Conservation (phyloP, 179 eudicot genomes). For the Spinacia oleracea region DNA sequence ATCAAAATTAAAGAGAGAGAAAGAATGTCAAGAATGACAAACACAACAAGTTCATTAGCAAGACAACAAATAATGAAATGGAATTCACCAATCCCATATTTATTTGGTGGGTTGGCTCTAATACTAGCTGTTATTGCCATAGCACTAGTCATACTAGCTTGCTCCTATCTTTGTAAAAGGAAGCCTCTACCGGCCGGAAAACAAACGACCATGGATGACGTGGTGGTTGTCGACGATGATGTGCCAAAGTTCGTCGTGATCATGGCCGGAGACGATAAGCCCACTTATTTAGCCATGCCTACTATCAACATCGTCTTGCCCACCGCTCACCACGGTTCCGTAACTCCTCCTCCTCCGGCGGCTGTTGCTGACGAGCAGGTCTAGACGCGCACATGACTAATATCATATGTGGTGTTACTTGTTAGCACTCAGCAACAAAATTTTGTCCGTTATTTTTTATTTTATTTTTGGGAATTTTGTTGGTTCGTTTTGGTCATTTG, state of each 20-base stretch:
- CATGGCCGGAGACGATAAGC: constrained; percentile 48
- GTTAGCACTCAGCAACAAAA: neutral
- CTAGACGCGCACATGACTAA: neutral
- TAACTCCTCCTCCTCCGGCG: neutral
- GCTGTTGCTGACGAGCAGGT: neutral
- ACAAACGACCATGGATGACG: neutral
- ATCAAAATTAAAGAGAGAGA: neutral
- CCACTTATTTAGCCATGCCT: constrained; percentile 40
- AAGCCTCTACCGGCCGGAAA: neutral
- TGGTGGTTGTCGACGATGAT: neutral
- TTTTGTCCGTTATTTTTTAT: neutral
- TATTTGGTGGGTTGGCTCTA: constrained; percentile 41
- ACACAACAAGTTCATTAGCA: neutral
- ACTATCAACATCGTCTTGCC: neutral
- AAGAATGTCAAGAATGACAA: constrained; percentile 10
- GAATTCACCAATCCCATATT: constrained; percentile 46
- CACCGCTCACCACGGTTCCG: neutral
- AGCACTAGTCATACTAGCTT: constrained; percentile 35
- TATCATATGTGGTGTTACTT: no score
- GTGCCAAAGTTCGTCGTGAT: constrained; percentile 32
- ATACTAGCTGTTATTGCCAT: constrained; percentile 33
- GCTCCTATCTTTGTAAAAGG: constrained; percentile 24
- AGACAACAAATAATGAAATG: constrained; percentile 21
- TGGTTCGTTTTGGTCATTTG: neutral
- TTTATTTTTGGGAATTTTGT: neutral